Percentiles rank a stretch among this genome's conserved stretches.
Evolutionary conservation across 176 grass and related monocot species (phyloP).

Genomic region (Metroxylon sagu): DNA sequence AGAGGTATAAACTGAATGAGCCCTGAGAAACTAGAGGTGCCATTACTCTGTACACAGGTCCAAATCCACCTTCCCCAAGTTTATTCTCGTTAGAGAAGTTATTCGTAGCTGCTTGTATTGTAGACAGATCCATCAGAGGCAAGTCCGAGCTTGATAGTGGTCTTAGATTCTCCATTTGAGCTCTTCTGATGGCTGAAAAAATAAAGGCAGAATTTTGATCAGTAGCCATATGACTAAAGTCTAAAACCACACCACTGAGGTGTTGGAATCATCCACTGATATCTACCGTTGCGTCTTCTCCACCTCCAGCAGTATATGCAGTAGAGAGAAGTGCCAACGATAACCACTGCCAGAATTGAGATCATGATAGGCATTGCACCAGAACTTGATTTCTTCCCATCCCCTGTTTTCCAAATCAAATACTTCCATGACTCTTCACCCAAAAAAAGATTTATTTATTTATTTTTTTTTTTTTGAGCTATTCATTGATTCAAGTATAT

Average conservation of each 20-base stretch:
- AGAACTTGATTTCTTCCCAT: conserved; percentile 30
- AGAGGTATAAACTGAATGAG: no score
- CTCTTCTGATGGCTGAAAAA: conserved; percentile 54
- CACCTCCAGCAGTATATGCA: conserved; percentile 94
- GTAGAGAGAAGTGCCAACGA: conserved; percentile 48
- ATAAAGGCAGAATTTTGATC: neutral
- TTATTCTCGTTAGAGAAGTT: conserved; percentile 82
- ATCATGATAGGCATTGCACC: conserved; percentile 65
- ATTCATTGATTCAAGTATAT: no score
- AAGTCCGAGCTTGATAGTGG: conserved; percentile 70
- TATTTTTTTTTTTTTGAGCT: no score
- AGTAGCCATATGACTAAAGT: no score
- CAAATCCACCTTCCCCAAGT: conserved; percentile 91
- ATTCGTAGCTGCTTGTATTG: conserved; percentile 55
- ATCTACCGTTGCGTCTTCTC: conserved; percentile 85
- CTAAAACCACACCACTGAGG: no score
- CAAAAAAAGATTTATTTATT: no score
- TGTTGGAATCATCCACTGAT: no score
- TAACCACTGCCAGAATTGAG: conserved; percentile 61
- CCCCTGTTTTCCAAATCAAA: conserved; percentile 15
- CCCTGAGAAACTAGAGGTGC: neutral
- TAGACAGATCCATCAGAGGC: conserved; percentile 59
- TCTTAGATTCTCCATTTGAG: conserved; percentile 56
- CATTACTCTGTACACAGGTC: conserved; percentile 62
- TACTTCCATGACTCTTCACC: no score